Conservation (phyloP, 148 eudicot species). For the Chenopodium album region DNA sequence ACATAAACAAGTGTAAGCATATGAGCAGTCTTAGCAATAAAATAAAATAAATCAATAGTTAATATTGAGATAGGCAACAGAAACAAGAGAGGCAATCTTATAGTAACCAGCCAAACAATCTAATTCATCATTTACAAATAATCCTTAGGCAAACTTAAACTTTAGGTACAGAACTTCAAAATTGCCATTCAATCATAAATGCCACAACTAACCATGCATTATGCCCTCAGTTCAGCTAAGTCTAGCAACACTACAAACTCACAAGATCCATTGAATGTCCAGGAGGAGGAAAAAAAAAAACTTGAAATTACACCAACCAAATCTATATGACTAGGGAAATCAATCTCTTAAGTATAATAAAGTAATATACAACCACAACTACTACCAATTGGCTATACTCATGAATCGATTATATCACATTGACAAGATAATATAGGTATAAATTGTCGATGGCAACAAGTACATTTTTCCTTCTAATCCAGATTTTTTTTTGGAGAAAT, state of each 20-base stretch:
- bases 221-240: background rate
- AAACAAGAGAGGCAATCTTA: background rate
- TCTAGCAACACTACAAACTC: background rate
- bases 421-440: background rate
- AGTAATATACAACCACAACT: background rate
- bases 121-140: background rate
- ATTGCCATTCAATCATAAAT: background rate
- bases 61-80: background rate
- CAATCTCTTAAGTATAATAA: background rate
- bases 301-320: background rate
- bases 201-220: background rate
- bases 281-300: background rate
- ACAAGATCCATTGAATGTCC: background rate
- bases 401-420: background rate
- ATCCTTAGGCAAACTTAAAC: background rate
- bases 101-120: background rate
- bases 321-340: background rate
- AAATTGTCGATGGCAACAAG: background rate
- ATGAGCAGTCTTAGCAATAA: background rate
- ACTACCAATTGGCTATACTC: background rate
- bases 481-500: background rate
- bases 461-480: background rate
- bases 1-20: constrained; percentile 12
- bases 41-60: background rate
- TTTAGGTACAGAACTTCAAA: background rate